Conservation (phyloP, 805 yeast species). For the Lachancea mirantina region DNA sequence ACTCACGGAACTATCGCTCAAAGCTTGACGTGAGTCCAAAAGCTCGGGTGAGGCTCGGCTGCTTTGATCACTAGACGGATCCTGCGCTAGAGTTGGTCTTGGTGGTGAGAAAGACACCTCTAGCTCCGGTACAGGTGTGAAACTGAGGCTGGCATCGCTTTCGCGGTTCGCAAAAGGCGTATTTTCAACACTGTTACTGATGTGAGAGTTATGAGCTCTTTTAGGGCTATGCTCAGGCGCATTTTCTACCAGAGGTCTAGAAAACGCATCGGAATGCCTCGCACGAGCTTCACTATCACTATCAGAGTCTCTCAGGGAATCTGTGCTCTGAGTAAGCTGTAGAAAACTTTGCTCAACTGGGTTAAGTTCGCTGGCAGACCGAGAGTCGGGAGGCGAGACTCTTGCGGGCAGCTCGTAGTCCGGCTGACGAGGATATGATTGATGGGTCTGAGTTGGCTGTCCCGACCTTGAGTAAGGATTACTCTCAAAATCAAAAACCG, state of each 20-base stretch:
- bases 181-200: no score
- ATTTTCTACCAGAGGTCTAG: constrained; percentile 1
- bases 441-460: background rate
- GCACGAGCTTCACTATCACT: constrained; percentile 1
- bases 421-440: no score
- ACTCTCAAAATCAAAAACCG: constrained; percentile 7
- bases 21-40: background rate
- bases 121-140: constrained; percentile 8
- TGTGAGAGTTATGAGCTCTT: no score
- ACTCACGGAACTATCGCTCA: no score
- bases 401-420: background rate
- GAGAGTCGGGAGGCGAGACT: background rate
- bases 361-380: no score
- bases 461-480: background rate
- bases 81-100: background rate
- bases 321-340: constrained; percentile 23
- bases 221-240: constrained; percentile 3
- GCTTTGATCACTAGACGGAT: background rate
- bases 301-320: background rate
- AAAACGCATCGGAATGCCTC: constrained; percentile 2
- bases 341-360: constrained; percentile 29
- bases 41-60: constrained; percentile 1
- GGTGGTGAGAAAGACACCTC: constrained; percentile 6
- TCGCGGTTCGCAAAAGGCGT: background rate
- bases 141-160: constrained; percentile 5